Conservation (phyloP, 208 protist species). For the Acanthamoeba royreba region DNA sequence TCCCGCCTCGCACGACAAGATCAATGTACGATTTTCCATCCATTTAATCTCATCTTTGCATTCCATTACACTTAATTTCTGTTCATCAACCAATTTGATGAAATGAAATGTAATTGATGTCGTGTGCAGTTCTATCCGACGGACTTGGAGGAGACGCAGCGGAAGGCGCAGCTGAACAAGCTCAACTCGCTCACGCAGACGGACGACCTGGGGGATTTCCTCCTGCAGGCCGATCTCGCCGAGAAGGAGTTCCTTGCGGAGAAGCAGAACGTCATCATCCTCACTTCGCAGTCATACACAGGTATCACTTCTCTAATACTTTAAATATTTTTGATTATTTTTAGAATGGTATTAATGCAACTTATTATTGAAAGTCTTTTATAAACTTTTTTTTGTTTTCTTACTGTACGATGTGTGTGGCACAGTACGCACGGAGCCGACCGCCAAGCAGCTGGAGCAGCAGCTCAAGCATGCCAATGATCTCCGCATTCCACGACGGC, state of each 20-base stretch:
- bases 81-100: background rate
- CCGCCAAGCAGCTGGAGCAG: background rate
- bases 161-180: background rate
- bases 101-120: too few relatives aligned
- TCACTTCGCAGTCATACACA: background rate
- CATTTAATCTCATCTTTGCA: too few relatives aligned
- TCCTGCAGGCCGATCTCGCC: constrained; percentile 65
- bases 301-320: too few relatives aligned
- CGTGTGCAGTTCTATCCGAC: background rate
- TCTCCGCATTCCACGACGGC: background rate
- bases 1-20: background rate
- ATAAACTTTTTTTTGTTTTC: background rate
- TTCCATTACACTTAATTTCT: background rate
- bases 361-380: background rate
- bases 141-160: background rate
- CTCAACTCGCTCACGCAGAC: constrained; percentile 49
- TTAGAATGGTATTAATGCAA: too few relatives aligned
- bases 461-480: constrained; percentile 28
- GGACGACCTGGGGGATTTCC: constrained; percentile 68
- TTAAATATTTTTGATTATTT: too few relatives aligned
- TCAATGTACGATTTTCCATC: background rate
- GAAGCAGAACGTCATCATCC: constrained; percentile 31
- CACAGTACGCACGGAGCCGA: background rate
- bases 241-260: constrained; percentile 67
- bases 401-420: background rate